Evolutionary conservation across 257 asterid species (phyloP).

Genomic region (Anisodus tanguticus): DNA sequence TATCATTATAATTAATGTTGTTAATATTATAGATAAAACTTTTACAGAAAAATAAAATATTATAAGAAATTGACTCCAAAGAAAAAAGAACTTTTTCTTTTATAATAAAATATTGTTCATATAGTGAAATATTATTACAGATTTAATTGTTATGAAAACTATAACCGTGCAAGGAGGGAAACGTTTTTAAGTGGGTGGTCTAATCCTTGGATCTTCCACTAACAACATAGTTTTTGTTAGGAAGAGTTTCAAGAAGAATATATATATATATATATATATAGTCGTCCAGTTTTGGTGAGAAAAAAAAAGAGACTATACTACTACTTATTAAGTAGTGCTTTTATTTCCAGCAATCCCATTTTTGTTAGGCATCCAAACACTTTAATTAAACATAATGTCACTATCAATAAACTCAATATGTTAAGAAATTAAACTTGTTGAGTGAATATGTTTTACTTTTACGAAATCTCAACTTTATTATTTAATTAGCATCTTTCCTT

Average conservation of each 20-base stretch:
- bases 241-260: neutral
- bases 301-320: neutral
- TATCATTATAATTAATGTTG: too few relatives aligned
- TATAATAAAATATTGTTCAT: too few relatives aligned
- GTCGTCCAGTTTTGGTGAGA: slow-evolving; percentile 22
- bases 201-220: slow-evolving; percentile 10
- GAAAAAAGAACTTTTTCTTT: too few relatives aligned
- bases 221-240: neutral
- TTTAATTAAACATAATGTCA: neutral
- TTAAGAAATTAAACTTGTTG: neutral
- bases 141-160: too few relatives aligned
- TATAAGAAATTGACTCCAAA: too few relatives aligned
- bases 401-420: neutral
- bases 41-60: too few relatives aligned
- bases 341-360: neutral
- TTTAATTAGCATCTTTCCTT: neutral
- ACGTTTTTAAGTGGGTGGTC: neutral
- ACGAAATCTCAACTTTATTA: neutral
- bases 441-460: neutral
- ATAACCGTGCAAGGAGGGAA: too few relatives aligned
- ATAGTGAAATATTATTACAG: too few relatives aligned
- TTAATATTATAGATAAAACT: too few relatives aligned
- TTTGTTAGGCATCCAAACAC: slow-evolving; percentile 25
- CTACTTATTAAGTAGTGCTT: neutral
- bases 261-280: too few relatives aligned